A percentile compares a stretch with the other conserved stretches of the same genome.
Evolutionary conservation across 1,284 basidiomycete species (phyloP).

Genomic region (Abortiporus biennis): DNA sequence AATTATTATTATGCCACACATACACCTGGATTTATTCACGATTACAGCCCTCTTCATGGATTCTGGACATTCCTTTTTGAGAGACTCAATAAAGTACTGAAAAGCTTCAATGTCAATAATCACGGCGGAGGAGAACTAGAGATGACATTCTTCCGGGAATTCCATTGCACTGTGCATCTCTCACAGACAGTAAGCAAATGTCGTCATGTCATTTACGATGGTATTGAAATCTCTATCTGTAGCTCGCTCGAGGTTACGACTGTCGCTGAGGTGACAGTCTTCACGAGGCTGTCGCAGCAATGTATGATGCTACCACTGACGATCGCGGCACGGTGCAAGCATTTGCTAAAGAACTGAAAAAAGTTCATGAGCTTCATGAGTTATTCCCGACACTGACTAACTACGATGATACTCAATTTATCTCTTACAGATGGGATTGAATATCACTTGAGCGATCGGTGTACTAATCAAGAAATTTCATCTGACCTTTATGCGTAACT

Average conservation of each 20-base stretch:
- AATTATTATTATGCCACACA: slow-evolving; percentile 17
- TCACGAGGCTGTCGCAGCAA: background rate
- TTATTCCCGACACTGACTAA: background rate
- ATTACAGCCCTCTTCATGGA: slow-evolving; percentile 20
- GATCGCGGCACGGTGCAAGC: background rate
- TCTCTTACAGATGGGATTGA: background rate
- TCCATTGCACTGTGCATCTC: no score
- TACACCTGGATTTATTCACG: slow-evolving; percentile 11
- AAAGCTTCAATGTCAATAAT: slow-evolving; percentile 14
- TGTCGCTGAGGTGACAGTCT: background rate
- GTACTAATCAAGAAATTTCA: background rate
- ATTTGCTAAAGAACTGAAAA: background rate
- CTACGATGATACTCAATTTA: background rate
- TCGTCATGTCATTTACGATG: no score
- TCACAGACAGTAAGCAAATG: no score
- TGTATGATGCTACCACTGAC: background rate
- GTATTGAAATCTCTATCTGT: no score
- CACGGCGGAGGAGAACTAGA: slow-evolving; percentile 16
- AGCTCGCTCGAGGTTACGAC: background rate
- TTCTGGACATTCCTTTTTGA: slow-evolving; percentile 24
- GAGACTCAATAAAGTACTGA: slow-evolving; percentile 22
- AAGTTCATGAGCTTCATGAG: background rate
- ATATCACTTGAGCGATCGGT: background rate
- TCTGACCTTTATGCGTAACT: background rate
- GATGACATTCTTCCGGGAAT: slow-evolving; percentile 15